A percentile compares a stretch with the other conserved stretches of the same genome.
phyloP scores from a whole-genome alignment of 352 stramenopile genomes.

The Halophytophthora batemanensis region DNA sequence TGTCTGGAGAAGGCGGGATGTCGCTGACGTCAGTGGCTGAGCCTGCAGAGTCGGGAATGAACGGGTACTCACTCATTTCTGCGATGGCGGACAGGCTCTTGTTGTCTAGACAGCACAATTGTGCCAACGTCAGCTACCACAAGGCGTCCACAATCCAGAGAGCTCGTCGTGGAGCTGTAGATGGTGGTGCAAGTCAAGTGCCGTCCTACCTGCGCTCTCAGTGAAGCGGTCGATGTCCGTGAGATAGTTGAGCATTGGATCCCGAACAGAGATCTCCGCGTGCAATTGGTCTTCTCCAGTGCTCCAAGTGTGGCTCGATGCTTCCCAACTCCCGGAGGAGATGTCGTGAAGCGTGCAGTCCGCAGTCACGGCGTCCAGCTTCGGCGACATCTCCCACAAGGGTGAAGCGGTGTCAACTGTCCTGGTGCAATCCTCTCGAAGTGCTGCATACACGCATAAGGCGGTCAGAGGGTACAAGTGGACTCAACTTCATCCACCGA shows the following conservation, averaged over 20 bases:
- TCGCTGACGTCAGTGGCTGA: no score
- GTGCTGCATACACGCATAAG: slow-evolving; percentile 2
- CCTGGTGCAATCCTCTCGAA: no score
- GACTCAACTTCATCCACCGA: not conserved
- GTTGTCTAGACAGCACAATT: slow-evolving; percentile 7
- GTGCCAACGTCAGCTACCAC: not conserved
- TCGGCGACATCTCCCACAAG: slow-evolving; percentile 2
- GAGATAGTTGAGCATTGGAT: slow-evolving; percentile 56
- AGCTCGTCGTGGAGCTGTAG: no score
- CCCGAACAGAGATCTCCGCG: slow-evolving; percentile 27
- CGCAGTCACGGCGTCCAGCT: slow-evolving; percentile 15
- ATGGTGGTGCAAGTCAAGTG: not conserved
- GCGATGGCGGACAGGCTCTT: slow-evolving; percentile 15
- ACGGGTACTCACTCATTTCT: slow-evolving; percentile 5
- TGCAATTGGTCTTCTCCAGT: not conserved
- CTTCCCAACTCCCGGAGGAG: not conserved
- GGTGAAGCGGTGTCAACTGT: no score
- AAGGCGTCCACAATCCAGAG: no score
- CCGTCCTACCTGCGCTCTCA: slow-evolving; percentile 30
- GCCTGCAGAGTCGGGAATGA: slow-evolving; percentile 2
- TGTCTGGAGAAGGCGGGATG: no score
- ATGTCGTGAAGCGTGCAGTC: slow-evolving; percentile 1
- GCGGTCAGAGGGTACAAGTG: not conserved
- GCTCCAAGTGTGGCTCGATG: not conserved
- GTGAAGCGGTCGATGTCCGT: slow-evolving; percentile 58